Evolutionary conservation across 345 rosid species (phyloP).

Genomic region (Nasturtium officinale): DNA sequence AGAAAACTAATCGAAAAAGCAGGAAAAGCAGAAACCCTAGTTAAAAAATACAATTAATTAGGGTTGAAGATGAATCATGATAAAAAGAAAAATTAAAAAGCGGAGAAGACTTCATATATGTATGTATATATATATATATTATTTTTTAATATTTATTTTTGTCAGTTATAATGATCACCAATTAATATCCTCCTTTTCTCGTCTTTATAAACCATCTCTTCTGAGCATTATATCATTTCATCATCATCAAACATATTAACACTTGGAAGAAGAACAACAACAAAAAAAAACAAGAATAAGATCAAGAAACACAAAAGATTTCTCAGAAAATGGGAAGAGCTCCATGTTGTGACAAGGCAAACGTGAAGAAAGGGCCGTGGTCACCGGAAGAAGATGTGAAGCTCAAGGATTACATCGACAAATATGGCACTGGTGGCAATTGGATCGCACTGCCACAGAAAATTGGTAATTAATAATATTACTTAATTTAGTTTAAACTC

Average conservation of each 20-base stretch:
- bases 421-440: constrained; percentile 84
- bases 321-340: constrained; percentile 80
- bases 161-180: constrained; percentile 33
- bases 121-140: background rate
- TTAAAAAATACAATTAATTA: constrained; percentile 34
- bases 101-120: constrained; percentile 41
- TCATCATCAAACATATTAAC: constrained; percentile 21
- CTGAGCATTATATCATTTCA: constrained; percentile 38
- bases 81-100: constrained; percentile 41
- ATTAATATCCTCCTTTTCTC: constrained; percentile 16
- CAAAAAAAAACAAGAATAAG: background rate
- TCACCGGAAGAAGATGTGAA: constrained; percentile 94
- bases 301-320: constrained; percentile 28
- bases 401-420: constrained; percentile 87
- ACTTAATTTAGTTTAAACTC: background rate
- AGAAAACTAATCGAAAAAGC: constrained; percentile 78
- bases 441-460: constrained; percentile 99
- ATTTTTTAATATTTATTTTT: constrained; percentile 1
- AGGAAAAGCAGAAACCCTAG: constrained; percentile 60
- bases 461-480: constrained; percentile 65
- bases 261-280: constrained; percentile 19
- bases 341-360: constrained; percentile 94
- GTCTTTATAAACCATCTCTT: constrained; percentile 38
- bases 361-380: constrained; percentile 97
- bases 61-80: constrained; percentile 41